Percentiles rank a stretch among this genome's conserved stretches.
Conservation (phyloP, 202 grass and related monocot genomes). For the Elaeis oleifera region DNA sequence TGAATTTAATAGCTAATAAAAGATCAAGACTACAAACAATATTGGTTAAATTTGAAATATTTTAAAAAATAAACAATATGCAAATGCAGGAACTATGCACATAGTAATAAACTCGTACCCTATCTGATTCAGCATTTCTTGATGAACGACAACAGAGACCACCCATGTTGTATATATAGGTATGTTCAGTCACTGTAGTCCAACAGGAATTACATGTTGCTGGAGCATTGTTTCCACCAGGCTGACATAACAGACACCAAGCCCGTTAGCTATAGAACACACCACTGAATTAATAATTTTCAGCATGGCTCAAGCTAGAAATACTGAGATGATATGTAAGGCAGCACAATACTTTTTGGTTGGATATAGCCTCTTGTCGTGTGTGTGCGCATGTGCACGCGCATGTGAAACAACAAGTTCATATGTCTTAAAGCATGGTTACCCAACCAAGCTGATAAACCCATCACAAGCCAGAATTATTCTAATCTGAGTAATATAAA, state of each 20-base stretch:
- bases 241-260: constrained; percentile 33
- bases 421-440: too few species aligned
- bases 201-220: constrained; percentile 25
- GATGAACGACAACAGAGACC: constrained; percentile 66
- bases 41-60: background rate
- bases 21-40: background rate
- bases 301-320: too few species aligned
- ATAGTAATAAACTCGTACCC: constrained; percentile 51
- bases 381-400: too few species aligned
- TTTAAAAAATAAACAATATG: constrained; percentile 15
- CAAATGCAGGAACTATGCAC: constrained; percentile 41
- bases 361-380: too few species aligned
- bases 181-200: constrained; percentile 10
- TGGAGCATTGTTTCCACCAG: constrained; percentile 31
- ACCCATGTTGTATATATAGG: constrained; percentile 49
- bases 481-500: too few species aligned
- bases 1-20: background rate
- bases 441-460: too few species aligned
- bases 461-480: too few species aligned
- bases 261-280: background rate
- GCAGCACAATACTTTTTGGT: too few species aligned
- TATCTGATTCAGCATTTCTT: constrained; percentile 47
- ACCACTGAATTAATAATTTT: too few species aligned
- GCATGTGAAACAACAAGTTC: too few species aligned
- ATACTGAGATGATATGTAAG: too few species aligned